A percentile compares a stretch with the other conserved stretches of the same genome.
These are phyloP conservation scores for Blastobotrys ciferrii DNA, from an alignment of 1,139 yeast genomes.

Conservation along the genomic window DNA sequence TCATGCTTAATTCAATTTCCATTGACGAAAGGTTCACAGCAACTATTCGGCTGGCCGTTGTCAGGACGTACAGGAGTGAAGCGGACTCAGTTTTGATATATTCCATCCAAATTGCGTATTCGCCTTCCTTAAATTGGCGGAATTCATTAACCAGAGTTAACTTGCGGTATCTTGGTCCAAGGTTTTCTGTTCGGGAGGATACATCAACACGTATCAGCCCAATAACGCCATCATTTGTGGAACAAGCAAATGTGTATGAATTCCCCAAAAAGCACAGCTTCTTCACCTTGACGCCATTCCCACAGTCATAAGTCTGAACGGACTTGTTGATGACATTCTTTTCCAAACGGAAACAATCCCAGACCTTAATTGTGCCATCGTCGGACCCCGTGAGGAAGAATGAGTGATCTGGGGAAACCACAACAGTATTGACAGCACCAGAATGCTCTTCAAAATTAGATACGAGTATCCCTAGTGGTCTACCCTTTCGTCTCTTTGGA, in stretches of 20 bases:
- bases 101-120: conserved; percentile 47
- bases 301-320: conserved; percentile 36
- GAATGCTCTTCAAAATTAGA: conserved; percentile 60
- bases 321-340: conserved; percentile 64
- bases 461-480: conserved; percentile 50
- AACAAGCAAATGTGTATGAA: conserved; percentile 64
- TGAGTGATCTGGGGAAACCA: conserved; percentile 56
- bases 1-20: conserved; percentile 45
- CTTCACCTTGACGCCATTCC: conserved; percentile 30
- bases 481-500: conserved; percentile 26
- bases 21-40: conserved; percentile 61
- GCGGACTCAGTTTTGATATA: conserved; percentile 37
- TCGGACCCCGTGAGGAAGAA: conserved; percentile 79
- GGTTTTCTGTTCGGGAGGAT: conserved; percentile 10
- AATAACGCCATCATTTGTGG: conserved; percentile 64
- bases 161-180: conserved; percentile 17
- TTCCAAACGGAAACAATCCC: conserved; percentile 73
- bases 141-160: conserved; percentile 9
- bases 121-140: conserved; percentile 25
- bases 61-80: conserved; percentile 43
- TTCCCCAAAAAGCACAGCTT: conserved; percentile 50
- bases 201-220: conserved; percentile 58
- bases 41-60: conserved; percentile 54
- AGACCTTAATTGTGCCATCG: conserved; percentile 65
- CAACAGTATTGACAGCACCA: conserved; percentile 53